Evolutionary conservation across 768 basidiomycete genomes (phyloP).

Genomic region (Mycena haematopus): DNA sequence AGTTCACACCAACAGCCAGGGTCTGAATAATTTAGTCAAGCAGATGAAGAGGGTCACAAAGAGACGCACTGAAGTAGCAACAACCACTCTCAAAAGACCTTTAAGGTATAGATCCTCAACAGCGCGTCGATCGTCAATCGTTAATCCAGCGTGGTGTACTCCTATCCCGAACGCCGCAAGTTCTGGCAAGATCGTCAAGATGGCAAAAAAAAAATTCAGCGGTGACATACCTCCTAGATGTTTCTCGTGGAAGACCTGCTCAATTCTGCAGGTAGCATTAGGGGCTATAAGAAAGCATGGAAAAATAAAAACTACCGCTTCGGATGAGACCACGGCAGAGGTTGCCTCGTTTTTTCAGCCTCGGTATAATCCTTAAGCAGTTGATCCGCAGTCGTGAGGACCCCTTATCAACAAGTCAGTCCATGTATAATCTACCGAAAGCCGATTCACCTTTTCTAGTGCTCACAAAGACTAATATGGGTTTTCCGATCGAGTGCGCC

Average conservation of each 20-base stretch:
- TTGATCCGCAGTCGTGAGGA: slow-evolving; percentile 73
- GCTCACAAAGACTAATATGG: slow-evolving; percentile 86
- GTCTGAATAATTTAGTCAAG: slow-evolving; percentile 60
- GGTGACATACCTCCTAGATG: slow-evolving; percentile 57
- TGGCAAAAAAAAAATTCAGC: slow-evolving; percentile 24
- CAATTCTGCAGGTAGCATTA: slow-evolving; percentile 48
- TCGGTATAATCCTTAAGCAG: slow-evolving; percentile 76
- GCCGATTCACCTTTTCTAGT: slow-evolving; percentile 76
- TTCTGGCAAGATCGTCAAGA: slow-evolving; percentile 42
- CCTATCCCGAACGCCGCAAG: slow-evolving; percentile 81
- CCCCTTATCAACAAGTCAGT: slow-evolving; percentile 44
- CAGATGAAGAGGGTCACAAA: background rate
- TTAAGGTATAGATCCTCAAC: slow-evolving; percentile 78
- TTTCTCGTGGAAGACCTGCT: slow-evolving; percentile 69
- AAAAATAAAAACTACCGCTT: slow-evolving; percentile 46
- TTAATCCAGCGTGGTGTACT: slow-evolving; percentile 91
- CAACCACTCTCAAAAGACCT: slow-evolving; percentile 67
- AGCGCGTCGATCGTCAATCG: slow-evolving; percentile 69
- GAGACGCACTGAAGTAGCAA: slow-evolving; percentile 80
- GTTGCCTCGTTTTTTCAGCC: slow-evolving; percentile 51
- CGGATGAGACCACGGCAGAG: slow-evolving; percentile 74
- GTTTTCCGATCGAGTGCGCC: slow-evolving; percentile 77
- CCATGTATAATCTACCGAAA: background rate
- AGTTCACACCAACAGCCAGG: slow-evolving; percentile 93
- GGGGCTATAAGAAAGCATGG: background rate